phyloP scores from a whole-genome alignment of 2,329 filamentous ascomycete species.

The Amphichorda felina region DNA sequence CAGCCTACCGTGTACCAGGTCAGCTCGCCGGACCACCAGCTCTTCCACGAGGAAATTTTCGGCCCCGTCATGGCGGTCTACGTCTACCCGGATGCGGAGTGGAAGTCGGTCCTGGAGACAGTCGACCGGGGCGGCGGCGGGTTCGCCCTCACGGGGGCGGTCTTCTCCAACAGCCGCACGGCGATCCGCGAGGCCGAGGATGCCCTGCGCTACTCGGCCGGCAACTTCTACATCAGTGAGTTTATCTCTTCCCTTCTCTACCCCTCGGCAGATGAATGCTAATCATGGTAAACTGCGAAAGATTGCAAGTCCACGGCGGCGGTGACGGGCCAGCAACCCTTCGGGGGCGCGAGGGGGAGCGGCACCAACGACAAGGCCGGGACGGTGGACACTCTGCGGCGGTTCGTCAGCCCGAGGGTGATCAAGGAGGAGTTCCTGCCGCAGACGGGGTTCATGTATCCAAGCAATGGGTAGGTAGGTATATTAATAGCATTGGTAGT shows the following conservation, averaged over 20 bases:
- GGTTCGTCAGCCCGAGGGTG: conserved; percentile 55
- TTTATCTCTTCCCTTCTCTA: no score
- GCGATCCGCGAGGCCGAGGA: conserved; percentile 59
- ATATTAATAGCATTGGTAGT: no score
- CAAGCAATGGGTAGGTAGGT: conserved; percentile 67
- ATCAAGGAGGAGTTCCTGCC: conserved; percentile 67
- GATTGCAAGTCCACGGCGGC: conserved; percentile 71
- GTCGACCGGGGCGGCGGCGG: conserved; percentile 59
- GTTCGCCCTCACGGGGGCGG: conserved; percentile 66
- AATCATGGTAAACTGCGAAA: no score
- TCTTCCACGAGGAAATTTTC: conserved; percentile 71
- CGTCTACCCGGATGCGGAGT: conserved; percentile 60
- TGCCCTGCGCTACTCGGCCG: conserved; percentile 58
- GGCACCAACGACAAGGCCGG: conserved; percentile 67
- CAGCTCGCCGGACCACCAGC: conserved; percentile 59
- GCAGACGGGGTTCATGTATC: conserved; percentile 52
- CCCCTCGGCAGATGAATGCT: no score
- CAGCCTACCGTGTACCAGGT: conserved; percentile 74
- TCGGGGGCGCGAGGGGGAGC: conserved; percentile 55
- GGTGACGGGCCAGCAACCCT: conserved; percentile 62
- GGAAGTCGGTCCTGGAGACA: conserved; percentile 41
- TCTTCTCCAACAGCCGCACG: conserved; percentile 60
- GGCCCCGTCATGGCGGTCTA: conserved; percentile 65
- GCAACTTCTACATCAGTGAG: conserved; percentile 84
- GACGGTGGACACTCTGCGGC: conserved; percentile 47